A percentile compares a stretch with the other conserved stretches of the same genome.
phyloP scores from a whole-genome alignment of 2,329 filamentous ascomycete species.

The Phyllosticta citrichinensis region DNA sequence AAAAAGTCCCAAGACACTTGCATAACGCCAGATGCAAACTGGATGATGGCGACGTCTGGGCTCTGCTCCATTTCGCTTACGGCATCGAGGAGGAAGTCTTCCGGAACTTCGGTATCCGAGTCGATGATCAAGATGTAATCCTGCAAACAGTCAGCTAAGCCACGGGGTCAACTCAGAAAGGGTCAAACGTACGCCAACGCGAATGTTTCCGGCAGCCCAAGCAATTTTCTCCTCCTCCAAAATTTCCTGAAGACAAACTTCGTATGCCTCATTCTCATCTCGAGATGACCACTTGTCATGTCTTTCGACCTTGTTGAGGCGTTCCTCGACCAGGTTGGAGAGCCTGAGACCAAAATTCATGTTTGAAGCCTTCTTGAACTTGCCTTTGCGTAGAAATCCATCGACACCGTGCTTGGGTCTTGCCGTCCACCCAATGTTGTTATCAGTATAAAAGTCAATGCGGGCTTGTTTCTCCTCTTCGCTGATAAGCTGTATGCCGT shows the following conservation, averaged over 20 bases:
- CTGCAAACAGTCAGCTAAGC: not conserved
- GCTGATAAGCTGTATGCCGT: conserved; percentile 54
- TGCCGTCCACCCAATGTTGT: conserved; percentile 41
- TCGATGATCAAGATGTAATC: conserved; percentile 10
- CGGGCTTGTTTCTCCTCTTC: conserved; percentile 33
- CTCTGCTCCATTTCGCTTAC: conserved; percentile 75
- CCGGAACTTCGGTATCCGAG: conserved; percentile 67
- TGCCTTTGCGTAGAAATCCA: conserved; percentile 23
- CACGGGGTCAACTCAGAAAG: not conserved
- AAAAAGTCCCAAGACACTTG: conserved; percentile 8
- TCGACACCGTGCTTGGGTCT: conserved; percentile 33
- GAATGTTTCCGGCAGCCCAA: conserved; percentile 78
- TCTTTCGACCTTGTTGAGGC: conserved; percentile 34
- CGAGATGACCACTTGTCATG: conserved; percentile 23
- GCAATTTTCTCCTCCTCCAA: conserved; percentile 57
- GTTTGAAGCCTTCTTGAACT: conserved; percentile 49
- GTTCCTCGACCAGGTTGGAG: conserved; percentile 52
- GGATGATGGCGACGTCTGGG: conserved; percentile 59
- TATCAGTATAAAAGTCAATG: conserved; percentile 40
- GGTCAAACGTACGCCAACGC: conserved; percentile 45
- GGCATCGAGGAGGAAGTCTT: conserved; percentile 67
- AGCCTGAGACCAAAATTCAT: conserved; percentile 63
- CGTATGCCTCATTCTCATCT: conserved; percentile 16
- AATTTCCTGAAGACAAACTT: conserved; percentile 45
- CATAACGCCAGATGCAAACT: conserved; percentile 11